phyloP scores from a whole-genome alignment of 225 moss, liverwort and hornwort genomes.

The Bryum argenteum region DNA sequence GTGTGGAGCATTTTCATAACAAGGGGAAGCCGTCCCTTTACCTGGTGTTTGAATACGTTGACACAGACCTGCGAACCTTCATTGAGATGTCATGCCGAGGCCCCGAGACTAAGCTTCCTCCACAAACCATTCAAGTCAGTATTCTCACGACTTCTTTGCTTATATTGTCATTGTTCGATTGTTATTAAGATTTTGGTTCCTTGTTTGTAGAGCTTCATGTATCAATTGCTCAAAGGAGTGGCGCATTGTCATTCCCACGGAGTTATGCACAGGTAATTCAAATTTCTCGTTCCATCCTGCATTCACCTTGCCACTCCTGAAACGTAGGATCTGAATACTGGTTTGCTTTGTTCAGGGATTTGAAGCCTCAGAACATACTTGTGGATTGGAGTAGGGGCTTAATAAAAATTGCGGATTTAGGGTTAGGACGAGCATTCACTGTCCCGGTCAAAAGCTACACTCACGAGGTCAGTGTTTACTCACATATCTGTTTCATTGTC shows the following conservation, averaged over 20 bases:
- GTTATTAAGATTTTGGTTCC: neutral
- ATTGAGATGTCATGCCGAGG: conserved; percentile 39
- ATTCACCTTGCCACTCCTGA: conserved; percentile 3
- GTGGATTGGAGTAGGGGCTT: conserved; percentile 53
- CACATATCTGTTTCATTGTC: neutral
- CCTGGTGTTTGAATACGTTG: conserved; percentile 57
- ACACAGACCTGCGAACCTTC: conserved; percentile 59
- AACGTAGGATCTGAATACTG: conserved; percentile 8
- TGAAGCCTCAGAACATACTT: conserved; percentile 63
- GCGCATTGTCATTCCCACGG: conserved; percentile 63
- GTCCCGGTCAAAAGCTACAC: conserved; percentile 63
- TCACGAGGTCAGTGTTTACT: conserved; percentile 47
- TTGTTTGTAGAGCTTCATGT: conserved; percentile 53
- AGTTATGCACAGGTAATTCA: conserved; percentile 53
- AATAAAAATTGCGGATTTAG: conserved; percentile 61
- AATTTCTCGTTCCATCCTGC: conserved; percentile 10
- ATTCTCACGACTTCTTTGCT: neutral
- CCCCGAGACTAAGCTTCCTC: conserved; percentile 32
- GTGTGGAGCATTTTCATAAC: conserved; percentile 49
- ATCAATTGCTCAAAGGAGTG: conserved; percentile 60
- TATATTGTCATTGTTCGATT: neutral
- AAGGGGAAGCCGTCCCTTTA: conserved; percentile 36
- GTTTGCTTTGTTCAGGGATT: conserved; percentile 37
- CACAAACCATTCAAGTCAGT: conserved; percentile 49
- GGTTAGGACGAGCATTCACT: conserved; percentile 56